Evolutionary conservation across 306 rosid species (phyloP), one percentile per base, ranked within the genome.

Genomic region (Prunus dulcis): DNA sequence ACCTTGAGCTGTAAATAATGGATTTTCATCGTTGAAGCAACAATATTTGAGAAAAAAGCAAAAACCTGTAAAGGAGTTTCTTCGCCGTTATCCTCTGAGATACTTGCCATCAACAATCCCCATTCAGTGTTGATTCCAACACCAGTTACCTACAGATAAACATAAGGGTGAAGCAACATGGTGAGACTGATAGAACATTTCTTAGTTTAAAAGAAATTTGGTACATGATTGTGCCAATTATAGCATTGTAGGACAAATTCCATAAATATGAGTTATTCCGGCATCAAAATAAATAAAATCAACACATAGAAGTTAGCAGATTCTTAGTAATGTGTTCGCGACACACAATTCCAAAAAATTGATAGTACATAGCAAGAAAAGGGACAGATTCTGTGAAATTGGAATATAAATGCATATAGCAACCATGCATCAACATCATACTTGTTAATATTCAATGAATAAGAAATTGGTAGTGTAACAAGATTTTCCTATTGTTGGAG

Each of bases 31-130:
- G 65, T 67, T 49, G 60, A 78, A 80, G 64, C 72, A 79, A 73
- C 69, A 76, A 74, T 50, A 57, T 76, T 17, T 76, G 32, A 58
- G 75, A 71, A 28, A n/a, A 51, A 45, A 43, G 77, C 34, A 60
- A 80, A 69, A 38, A 95, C 98, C 98, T 95, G 98, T 76, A 95
- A 86, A 3, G 98, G 98, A 80, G 98, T 95, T 89, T 95, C 98
- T 88, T 95, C 97, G 61, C 97, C 98, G 1, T 82, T 95, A 79
- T 95, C 98, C 76, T 95, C 98, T 25, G 98, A 92, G 81, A 95
- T 95, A 73, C 98, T 95, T 64, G 98, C 97, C 98, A 95, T 95
- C 94, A 95, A 81, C 86, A 95, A 84, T 80, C 98, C 98, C 98
- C 98, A 95, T 86, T 95, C 98, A 45, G 98, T 95, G 78, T 95